Evolutionary conservation across 352 stramenopile genomes (phyloP), one percentile per base, ranked within the genome.

Genomic region (Detonula confervacea): DNA sequence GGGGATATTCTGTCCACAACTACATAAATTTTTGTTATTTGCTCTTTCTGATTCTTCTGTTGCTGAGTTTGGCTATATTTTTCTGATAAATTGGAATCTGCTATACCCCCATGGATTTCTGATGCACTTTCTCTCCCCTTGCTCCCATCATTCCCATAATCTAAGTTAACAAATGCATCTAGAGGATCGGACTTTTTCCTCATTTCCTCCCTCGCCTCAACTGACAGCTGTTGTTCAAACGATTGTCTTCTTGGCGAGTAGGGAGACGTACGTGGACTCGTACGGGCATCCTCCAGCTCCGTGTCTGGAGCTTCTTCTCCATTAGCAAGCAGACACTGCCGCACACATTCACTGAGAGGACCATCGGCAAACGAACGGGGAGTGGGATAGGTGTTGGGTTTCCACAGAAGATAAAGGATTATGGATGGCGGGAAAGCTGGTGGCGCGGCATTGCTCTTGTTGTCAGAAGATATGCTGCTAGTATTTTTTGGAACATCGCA

Each of bases 341-440:
- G 44, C 0, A 83, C 75, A 18, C 49, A 59, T 29, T 83, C 75
- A 62, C 47, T 72, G 5, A 83, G 20, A 12, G 25, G 39, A 1
- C 73, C 73, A 46, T 79, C 68, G 0, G 71, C 65, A 76, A 80
- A 81, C 2, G 67, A 56, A 1, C 46, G 29, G 7, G 66, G 76
- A 25, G 61, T 71, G 12, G 61, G 55, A 47, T 70, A 73, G 12
- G 60, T 80, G 3, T 84, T 49, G 16, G 52, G 54, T 37, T 70
- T 79, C 85, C 85, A 91, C 52, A 87, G 24, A 2, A 91, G 27
- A 66, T 91, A 91, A 3, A 91, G 56, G 57, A 91, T 78, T 1
- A 84, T 49, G 24, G 63, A 89, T 11, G 71, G n/a, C 24, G 73
- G 71, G 0, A 85, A 63, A n/a, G n/a, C n/a, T n/a, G n/a, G n/a